A percentile compares a stretch with the other conserved stretches of the same genome.
phyloP scores from a whole-genome alignment of 768 basidiomycete genomes.

The Leccinellum rugosiceps region DNA sequence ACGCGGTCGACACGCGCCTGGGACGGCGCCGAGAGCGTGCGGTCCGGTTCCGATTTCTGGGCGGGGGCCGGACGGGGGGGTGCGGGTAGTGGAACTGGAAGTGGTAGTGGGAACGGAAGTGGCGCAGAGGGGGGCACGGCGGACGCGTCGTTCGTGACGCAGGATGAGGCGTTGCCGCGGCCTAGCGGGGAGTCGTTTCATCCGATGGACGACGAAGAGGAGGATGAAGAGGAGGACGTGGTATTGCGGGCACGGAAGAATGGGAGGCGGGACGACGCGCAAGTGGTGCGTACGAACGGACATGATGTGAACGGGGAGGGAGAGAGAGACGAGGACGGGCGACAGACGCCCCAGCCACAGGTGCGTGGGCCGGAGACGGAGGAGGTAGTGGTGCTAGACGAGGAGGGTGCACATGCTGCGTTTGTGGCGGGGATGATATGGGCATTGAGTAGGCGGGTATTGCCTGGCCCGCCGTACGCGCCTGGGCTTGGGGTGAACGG shows the following conservation, averaged over 20 bases:
- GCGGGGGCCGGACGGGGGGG: slow-evolving; percentile 39
- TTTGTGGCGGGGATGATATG: slow-evolving; percentile 90
- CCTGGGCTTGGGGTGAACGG: slow-evolving; percentile 31
- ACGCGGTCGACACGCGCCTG: slow-evolving; percentile 5
- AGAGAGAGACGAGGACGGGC: slow-evolving; percentile 20
- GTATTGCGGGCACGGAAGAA: neutral
- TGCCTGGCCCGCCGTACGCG: slow-evolving; percentile 77
- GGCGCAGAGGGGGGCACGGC: neutral
- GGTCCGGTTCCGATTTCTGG: slow-evolving; percentile 79
- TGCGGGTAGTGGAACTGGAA: neutral
- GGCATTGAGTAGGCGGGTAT: slow-evolving; percentile 64
- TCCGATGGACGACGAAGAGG: slow-evolving; percentile 30
- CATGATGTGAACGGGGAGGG: slow-evolving; percentile 23
- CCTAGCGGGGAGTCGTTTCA: slow-evolving; percentile 32
- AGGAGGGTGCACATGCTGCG: slow-evolving; percentile 76
- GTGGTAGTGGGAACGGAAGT: neutral
- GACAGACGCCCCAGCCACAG: slow-evolving; percentile 24
- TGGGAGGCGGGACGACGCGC: neutral
- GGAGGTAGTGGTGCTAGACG: slow-evolving; percentile 49
- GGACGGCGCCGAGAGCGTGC: slow-evolving; percentile 41
- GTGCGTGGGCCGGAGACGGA: slow-evolving; percentile 8
- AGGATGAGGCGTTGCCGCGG: slow-evolving; percentile 6
- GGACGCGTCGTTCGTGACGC: slow-evolving; percentile 11
- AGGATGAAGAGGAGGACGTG: slow-evolving; percentile 6
- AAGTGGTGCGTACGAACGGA: neutral